Evolutionary conservation across 164 flowering plant species (phyloP).

Genomic region (Vitis vinifera): DNA sequence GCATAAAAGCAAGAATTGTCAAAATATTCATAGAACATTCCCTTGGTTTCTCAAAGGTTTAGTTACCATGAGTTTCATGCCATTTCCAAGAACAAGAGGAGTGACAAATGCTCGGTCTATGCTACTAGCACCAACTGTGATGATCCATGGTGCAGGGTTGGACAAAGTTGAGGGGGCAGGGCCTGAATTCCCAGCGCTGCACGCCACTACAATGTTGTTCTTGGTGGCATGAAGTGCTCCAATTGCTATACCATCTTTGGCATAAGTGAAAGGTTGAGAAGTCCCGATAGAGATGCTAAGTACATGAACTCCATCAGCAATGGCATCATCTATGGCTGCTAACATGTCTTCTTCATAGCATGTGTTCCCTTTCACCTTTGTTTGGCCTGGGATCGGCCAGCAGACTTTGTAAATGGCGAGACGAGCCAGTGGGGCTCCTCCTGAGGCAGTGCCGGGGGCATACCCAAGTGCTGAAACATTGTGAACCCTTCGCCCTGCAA

Average conservation of each 20-base stretch:
- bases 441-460: constrained; percentile 70
- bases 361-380: constrained; percentile 47
- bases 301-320: constrained; percentile 79
- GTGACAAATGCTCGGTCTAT: constrained; percentile 59
- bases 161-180: constrained; percentile 57
- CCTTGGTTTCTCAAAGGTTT: background rate
- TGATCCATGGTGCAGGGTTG: constrained; percentile 82
- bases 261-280: constrained; percentile 14
- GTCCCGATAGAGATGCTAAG: constrained; percentile 81
- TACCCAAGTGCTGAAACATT: constrained; percentile 58
- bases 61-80: constrained; percentile 46
- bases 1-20: background rate
- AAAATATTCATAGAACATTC: background rate
- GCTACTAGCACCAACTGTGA: constrained; percentile 84
- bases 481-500: constrained; percentile 54
- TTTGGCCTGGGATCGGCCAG: constrained; percentile 62
- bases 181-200: constrained; percentile 80
- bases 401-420: constrained; percentile 93
- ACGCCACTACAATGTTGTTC: constrained; percentile 61
- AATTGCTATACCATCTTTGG: constrained; percentile 56
- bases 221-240: constrained; percentile 76
- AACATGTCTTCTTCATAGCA: constrained; percentile 79
- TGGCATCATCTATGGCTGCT: constrained; percentile 87
- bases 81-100: constrained; percentile 66
- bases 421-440: constrained; percentile 77